A percentile compares a stretch with the other conserved stretches of the same genome.
Conservation (phyloP, 2,329 filamentous ascomycete species). For the Alternaria novae-zelandiae region DNA sequence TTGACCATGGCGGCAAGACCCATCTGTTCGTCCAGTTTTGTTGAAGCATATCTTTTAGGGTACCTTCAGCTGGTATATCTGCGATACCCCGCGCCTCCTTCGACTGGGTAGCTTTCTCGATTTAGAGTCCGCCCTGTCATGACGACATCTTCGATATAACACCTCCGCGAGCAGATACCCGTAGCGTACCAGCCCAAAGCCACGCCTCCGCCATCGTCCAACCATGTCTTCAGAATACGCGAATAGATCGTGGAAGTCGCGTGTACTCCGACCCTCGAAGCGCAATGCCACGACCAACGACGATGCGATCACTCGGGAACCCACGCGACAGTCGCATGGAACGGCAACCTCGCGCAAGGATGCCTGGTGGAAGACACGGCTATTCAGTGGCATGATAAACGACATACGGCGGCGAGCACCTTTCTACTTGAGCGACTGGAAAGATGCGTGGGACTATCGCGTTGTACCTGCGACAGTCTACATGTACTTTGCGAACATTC, state of each 20-base stretch:
- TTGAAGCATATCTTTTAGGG: background rate
- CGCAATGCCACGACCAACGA: constrained; percentile 2
- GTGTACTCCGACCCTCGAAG: constrained; percentile 4
- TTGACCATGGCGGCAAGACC: background rate
- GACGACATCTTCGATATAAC: constrained; percentile 21
- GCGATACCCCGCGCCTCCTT: background rate
- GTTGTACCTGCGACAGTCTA: constrained; percentile 86
- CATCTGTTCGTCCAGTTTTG: background rate
- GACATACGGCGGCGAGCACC: constrained; percentile 77
- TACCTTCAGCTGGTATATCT: background rate
- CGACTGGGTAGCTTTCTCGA: background rate
- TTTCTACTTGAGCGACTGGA: constrained; percentile 83
- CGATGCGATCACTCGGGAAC: constrained; percentile 19
- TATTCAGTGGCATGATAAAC: constrained; percentile 80
- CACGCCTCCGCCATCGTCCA: constrained; percentile 25
- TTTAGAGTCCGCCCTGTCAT: background rate
- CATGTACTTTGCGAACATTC: constrained; percentile 94
- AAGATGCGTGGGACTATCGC: constrained; percentile 87
- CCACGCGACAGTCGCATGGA: constrained; percentile 21
- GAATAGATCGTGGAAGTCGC: constrained; percentile 30
- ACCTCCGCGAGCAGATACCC: constrained; percentile 24
- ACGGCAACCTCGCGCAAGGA: constrained; percentile 24
- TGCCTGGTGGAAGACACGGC: constrained; percentile 74
- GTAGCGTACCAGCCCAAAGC: constrained; percentile 24
- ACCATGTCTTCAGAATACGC: constrained; percentile 15